Base-by-base conservation (phyloP, 164 flowering plant genomes). In the Kalanchoe fedtschenkoi region DNA sequence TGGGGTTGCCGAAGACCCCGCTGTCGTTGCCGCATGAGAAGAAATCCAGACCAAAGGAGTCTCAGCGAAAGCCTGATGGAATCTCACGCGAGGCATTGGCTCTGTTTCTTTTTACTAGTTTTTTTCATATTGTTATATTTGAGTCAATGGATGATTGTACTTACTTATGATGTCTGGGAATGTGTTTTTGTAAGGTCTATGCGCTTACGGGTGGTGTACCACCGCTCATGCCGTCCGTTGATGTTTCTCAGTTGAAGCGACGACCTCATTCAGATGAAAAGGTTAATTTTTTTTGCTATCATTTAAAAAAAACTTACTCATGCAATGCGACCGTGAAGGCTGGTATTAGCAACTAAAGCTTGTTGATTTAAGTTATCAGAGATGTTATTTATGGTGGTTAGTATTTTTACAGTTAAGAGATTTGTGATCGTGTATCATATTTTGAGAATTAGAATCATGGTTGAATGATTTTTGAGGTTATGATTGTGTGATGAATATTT, bases 41-140 rank as follows among this genome's bases (percentile, higher is more conserved):
- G 88, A 88, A 83, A 69, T 66, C 96, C 19, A 79, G 86, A 34
- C 84, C 91, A 7, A 93, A 90, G 67, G 97, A 90, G 41, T 76
- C 95, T 70, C 97, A 95, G 70, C 69, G 99, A 32, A 95, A 95
- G 70, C 99, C 96, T 7, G 97, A 95, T 85, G 99, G 99, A 58
- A 86, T 95, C 66, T 95, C 99, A 2, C 92, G 99, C 62, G 97
- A 95, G 93, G 99, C 87, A 58, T 4, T 4, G 61, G 13, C n/a
- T 24, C 24, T 6, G 13, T 37, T 60, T 34, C 19, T 13, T 39
- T 13, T 26, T 16, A 33, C 5, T n/a, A 19, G 17, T n/a, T 26
- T 13, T n/a, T 2, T 2, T 38, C 41, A 6, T 35, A 19, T 60
- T 3, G 5, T 8, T 15, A n/a, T 39, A 22, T 34, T 4, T 37